Conservation (phyloP, 768 basidiomycete species). For the Lactarius akahatsu region DNA sequence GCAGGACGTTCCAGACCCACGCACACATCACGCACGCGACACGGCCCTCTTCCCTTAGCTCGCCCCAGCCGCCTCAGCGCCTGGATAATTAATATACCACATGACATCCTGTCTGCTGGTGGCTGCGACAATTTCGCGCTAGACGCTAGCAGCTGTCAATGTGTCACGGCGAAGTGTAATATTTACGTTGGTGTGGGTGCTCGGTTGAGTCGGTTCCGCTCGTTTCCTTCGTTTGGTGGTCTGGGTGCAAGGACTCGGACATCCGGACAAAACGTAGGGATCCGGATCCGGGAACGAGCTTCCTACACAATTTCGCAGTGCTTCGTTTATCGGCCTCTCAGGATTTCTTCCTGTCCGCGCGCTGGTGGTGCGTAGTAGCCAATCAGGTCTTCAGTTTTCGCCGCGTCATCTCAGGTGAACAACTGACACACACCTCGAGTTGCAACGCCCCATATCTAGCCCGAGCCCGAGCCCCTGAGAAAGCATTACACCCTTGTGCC, state of each 20-base stretch:
- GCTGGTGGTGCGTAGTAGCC: not conserved
- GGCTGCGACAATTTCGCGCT: not conserved
- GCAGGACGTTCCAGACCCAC: not conserved
- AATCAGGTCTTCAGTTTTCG: not conserved
- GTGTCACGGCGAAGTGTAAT: constrained; percentile 2
- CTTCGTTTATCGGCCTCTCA: not conserved
- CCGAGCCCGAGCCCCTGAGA: too few relatives aligned
- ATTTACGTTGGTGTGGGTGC: constrained; percentile 11
- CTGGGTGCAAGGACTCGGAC: not conserved
- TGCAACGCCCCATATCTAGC: not conserved
- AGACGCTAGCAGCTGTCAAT: constrained; percentile 1
- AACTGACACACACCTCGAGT: not conserved
- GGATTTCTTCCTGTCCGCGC: not conserved
- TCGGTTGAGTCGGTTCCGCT: not conserved
- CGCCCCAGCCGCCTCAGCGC: not conserved
- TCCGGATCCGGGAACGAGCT: not conserved
- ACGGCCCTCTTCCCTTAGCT: not conserved
- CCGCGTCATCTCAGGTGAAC: not conserved
- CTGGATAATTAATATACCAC: not conserved
- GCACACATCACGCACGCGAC: not conserved
- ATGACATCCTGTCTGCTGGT: not conserved
- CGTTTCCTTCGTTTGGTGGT: not conserved
- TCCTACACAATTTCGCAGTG: too few relatives aligned
- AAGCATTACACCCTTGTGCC: not conserved
- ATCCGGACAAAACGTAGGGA: not conserved